Evolutionary conservation across 225 moss, liverwort and hornwort genomes (phyloP).

Genomic region (Antitrichia curtipendula): DNA sequence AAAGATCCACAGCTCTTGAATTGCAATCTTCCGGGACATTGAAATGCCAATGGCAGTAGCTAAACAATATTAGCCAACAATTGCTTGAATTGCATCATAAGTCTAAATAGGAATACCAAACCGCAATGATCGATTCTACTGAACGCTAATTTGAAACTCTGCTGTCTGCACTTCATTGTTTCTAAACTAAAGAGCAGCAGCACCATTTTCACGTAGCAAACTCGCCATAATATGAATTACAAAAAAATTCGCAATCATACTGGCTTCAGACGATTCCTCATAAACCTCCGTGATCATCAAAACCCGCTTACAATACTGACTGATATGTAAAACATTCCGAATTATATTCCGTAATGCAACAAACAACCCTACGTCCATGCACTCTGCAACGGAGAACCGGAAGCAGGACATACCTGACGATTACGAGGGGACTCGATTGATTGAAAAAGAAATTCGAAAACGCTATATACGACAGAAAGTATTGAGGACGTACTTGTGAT

Average conservation of each 20-base stretch:
- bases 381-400: background rate
- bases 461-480: background rate
- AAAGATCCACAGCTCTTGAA: background rate
- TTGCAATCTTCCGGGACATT: background rate
- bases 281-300: background rate
- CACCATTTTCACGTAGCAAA: background rate
- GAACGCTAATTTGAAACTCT: background rate
- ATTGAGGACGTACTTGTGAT: background rate
- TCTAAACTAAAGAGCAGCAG: background rate
- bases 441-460: background rate
- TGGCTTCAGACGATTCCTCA: background rate
- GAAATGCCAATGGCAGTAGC: background rate
- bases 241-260: background rate
- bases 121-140: background rate
- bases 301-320: background rate
- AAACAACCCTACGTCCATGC: background rate
- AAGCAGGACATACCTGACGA: background rate
- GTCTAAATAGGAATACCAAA: background rate
- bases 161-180: background rate
- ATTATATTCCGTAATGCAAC: background rate
- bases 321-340: background rate
- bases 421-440: background rate
- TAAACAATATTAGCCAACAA: background rate
- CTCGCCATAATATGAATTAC: background rate
- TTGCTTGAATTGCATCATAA: background rate